These are phyloP conservation scores for Linnemannia schmuckeri DNA, from an alignment of 192 early-diverging fungal species.

Conservation along the genomic window DNA sequence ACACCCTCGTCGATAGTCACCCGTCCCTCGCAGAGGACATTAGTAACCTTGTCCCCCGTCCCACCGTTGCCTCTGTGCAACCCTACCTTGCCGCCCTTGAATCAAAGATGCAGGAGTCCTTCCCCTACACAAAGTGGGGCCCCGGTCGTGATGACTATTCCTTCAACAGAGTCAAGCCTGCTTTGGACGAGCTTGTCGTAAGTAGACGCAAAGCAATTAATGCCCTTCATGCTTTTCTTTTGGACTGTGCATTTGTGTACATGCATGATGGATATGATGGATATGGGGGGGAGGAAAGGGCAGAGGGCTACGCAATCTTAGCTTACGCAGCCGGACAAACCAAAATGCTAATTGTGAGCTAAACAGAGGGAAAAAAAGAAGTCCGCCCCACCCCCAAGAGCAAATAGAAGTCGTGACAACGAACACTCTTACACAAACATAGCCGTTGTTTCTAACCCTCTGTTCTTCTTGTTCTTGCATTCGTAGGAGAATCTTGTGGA, in stretches of 20 bases:
- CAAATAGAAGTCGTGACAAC: neutral
- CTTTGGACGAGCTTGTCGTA: slow-evolving; percentile 78
- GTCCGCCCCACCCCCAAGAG: neutral
- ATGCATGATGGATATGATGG: neutral
- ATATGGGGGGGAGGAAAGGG: neutral
- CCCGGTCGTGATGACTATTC: slow-evolving; percentile 87
- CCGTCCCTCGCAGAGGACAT: slow-evolving; percentile 79
- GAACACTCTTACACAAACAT: neutral
- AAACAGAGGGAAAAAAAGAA: neutral
- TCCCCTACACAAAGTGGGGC: slow-evolving; percentile 91
- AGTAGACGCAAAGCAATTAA: neutral
- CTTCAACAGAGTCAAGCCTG: slow-evolving; percentile 85
- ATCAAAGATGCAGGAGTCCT: slow-evolving; percentile 78
- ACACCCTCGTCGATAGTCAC: slow-evolving; percentile 78
- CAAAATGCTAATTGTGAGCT: slow-evolving; percentile 9
- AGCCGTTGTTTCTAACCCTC: slow-evolving; percentile 29
- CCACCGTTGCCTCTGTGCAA: slow-evolving; percentile 84
- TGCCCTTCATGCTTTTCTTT: neutral
- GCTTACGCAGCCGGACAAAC: neutral
- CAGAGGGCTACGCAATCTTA: slow-evolving; percentile 3
- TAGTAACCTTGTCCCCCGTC: slow-evolving; percentile 82
- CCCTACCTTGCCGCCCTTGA: slow-evolving; percentile 75
- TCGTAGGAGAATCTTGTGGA: slow-evolving; percentile 73
- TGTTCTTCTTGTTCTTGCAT: neutral
- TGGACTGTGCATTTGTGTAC: neutral